Evolutionary conservation across 768 basidiomycete genomes (phyloP).

Genomic region (Hortiboletus flavorubellus): DNA sequence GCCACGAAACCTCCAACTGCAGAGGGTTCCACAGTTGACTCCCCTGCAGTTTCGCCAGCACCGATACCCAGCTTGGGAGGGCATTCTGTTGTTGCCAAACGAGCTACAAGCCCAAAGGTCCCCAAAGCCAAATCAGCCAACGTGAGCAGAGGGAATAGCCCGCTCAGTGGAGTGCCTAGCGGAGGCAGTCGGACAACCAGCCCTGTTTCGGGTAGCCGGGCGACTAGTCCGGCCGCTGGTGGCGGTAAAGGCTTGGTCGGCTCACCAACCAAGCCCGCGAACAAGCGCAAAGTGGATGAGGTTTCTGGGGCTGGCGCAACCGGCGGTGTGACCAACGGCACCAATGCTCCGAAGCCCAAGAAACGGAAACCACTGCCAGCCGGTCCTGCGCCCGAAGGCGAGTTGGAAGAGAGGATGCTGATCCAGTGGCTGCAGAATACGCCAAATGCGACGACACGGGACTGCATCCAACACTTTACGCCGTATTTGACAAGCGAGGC

Average conservation of each 20-base stretch:
- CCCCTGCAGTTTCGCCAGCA: constrained; percentile 54
- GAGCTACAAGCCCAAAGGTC: constrained; percentile 78
- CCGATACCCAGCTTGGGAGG: constrained; percentile 59
- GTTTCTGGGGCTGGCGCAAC: constrained; percentile 22
- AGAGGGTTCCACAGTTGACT: constrained; percentile 32
- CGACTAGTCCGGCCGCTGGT: constrained; percentile 32
- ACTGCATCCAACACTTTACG: constrained; percentile 78
- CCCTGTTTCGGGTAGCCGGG: constrained; percentile 38
- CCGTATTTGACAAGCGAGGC: constrained; percentile 66
- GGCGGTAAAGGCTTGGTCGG: constrained; percentile 18
- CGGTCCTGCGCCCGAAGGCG: constrained; percentile 45
- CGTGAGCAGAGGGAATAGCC: constrained; percentile 56
- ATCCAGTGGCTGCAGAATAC: constrained; percentile 73
- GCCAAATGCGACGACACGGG: constrained; percentile 68
- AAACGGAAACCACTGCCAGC: constrained; percentile 47
- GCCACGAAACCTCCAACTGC: constrained; percentile 32
- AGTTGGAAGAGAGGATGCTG: constrained; percentile 62
- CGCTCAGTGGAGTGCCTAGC: constrained; percentile 39
- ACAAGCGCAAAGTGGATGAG: constrained; percentile 61
- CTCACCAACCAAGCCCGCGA: constrained; percentile 38
- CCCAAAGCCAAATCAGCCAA: constrained; percentile 52
- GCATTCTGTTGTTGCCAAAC: constrained; percentile 76
- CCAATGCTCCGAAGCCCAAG: constrained; percentile 45
- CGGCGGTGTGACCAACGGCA: constrained; percentile 13
- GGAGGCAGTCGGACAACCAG: constrained; percentile 52